Evolutionary conservation across 345 rosid genomes (phyloP), one percentile per base, ranked within the genome.

Genomic region (Trapa incisa): DNA sequence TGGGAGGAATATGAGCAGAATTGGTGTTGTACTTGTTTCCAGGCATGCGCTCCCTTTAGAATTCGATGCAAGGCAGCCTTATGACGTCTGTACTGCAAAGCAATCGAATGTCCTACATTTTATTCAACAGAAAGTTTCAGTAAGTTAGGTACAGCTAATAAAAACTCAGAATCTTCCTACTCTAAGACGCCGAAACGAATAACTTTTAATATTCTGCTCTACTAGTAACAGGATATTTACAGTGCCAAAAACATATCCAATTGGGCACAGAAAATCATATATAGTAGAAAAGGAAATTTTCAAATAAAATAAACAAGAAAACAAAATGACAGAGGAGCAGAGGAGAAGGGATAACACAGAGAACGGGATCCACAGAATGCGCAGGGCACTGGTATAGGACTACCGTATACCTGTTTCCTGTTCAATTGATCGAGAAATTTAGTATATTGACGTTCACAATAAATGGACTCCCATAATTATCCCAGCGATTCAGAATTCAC

Each of bases 41-140:
- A 85, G 96, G 96, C 99, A 95, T 95, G 79, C 77, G 90, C 86
- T 86, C 87, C 45, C 80, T 68, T 75, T 73, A 73, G 69, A 72
- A 80, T 70, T 68, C 67, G 82, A 77, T 73, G 75, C 69, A 76
- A 22, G 71, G 65, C 62, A 52, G 56, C 64, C 58, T 58, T 61
- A 6, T 38, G 43, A 62, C 65, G 61, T 76, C 77, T 74, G 22
- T 6, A 63, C 37, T 32, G 11, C 66, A 69, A 65, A 77, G 69
- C 65, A 77, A 76, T 62, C 50, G 72, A 68, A 52, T 67, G 67
- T 65, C 89, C 90, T 90, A 75, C 91, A 91, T 80, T 83, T 78
- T 69, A 52, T 72, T 76, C 71, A 66, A 66, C 43, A 70, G 60
- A 53, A 73, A 54, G n/a, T n/a, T 62, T 42, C 75, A 76, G 72